Conservation (phyloP, 495 filamentous ascomycete genomes). For the Penicillium cinerascens region DNA sequence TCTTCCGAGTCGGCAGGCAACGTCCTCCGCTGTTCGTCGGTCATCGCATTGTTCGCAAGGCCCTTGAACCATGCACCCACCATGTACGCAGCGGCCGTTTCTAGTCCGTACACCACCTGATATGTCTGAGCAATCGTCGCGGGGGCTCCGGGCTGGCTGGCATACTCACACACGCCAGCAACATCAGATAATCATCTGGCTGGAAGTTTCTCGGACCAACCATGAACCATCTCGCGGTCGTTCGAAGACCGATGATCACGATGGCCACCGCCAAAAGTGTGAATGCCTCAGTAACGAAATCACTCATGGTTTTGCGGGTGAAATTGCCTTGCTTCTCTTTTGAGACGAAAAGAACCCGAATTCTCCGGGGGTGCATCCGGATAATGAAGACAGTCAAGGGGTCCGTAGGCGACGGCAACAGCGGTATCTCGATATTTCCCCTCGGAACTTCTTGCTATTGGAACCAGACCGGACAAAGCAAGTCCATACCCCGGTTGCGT, state of each 20-base stretch:
- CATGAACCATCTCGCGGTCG: slow-evolving; percentile 46
- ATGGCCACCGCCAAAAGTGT: slow-evolving; percentile 48
- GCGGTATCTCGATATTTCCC: slow-evolving; percentile 6
- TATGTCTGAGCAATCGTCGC: background rate
- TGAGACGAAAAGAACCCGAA: background rate
- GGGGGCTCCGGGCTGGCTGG: background rate
- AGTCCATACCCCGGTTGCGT: slow-evolving; percentile 14
- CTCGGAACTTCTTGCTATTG: slow-evolving; percentile 19
- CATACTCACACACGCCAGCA: slow-evolving; percentile 48
- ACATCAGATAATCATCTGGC: slow-evolving; percentile 59
- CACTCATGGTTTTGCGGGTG: slow-evolving; percentile 13
- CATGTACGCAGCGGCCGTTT: slow-evolving; percentile 46
- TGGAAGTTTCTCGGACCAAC: slow-evolving; percentile 50
- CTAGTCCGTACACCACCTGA: slow-evolving; percentile 36
- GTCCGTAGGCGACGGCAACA: background rate
- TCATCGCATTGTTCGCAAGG: slow-evolving; percentile 56
- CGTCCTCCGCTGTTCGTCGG: slow-evolving; percentile 39
- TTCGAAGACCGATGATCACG: slow-evolving; percentile 45
- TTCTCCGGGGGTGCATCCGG: slow-evolving; percentile 11
- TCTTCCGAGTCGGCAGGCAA: slow-evolving; percentile 45
- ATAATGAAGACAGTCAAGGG: slow-evolving; percentile 24
- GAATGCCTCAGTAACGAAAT: slow-evolving; percentile 52
- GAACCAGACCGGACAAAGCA: slow-evolving; percentile 27
- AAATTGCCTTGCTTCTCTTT: background rate
- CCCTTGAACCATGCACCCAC: slow-evolving; percentile 46